Evolutionary conservation across 495 filamentous ascomycete species (phyloP).

Genomic region (Cladorrhinum samala): DNA sequence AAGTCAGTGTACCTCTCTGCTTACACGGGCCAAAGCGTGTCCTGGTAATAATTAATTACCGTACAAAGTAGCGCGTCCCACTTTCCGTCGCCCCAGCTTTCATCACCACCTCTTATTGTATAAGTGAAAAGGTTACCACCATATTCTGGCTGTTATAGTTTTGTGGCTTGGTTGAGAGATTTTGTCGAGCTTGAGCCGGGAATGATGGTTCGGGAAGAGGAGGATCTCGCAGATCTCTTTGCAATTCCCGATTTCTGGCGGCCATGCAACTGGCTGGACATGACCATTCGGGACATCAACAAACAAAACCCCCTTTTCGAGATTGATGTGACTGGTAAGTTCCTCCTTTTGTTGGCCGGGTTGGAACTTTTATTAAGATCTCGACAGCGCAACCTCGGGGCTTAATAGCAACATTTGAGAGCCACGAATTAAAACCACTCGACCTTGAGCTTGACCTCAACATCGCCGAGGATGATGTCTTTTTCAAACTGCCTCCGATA

Average conservation of each 20-base stretch:
- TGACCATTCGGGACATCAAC: slow-evolving; percentile 5
- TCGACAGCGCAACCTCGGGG: background rate
- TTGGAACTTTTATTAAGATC: background rate
- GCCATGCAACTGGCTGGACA: slow-evolving; percentile 32
- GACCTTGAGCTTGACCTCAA: background rate
- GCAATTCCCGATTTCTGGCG: slow-evolving; percentile 63
- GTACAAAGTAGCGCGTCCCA: too few relatives aligned
- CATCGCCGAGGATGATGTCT: slow-evolving; percentile 22
- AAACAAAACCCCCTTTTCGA: slow-evolving; percentile 25
- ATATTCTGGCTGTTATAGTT: too few relatives aligned
- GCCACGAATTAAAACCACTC: background rate
- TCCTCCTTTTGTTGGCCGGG: background rate
- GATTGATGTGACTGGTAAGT: slow-evolving; percentile 18
- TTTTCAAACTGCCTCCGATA: slow-evolving; percentile 38
- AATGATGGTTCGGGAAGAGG: slow-evolving; percentile 15
- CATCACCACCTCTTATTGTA: too few relatives aligned
- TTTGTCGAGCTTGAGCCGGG: background rate
- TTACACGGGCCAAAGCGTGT: too few relatives aligned
- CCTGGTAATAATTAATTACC: too few relatives aligned
- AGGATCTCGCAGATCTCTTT: slow-evolving; percentile 56
- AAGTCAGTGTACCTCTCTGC: too few relatives aligned
- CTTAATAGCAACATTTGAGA: background rate
- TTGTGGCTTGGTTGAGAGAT: too few relatives aligned
- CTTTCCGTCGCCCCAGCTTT: too few relatives aligned
- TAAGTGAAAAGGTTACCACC: too few relatives aligned